Conservation (phyloP, 371 early-diverging fungal species). For the Conidiobolus incongruus region DNA sequence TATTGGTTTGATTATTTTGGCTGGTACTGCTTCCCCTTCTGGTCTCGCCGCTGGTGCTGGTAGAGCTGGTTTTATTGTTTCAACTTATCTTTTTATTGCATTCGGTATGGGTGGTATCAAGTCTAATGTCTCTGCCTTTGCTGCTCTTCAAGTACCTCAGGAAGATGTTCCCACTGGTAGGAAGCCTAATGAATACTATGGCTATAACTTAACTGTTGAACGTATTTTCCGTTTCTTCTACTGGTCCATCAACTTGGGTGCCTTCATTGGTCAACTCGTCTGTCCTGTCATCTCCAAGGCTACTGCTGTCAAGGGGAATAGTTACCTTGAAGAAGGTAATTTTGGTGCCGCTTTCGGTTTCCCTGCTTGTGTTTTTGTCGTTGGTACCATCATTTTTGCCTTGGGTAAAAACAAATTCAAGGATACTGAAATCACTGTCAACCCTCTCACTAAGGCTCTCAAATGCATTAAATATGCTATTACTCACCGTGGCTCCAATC, state of each 20-base stretch:
- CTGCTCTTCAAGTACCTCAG: too few relatives aligned
- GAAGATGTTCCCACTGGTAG: too few relatives aligned
- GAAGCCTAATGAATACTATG: too few relatives aligned
- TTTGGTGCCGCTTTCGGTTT: slow-evolving; percentile 26
- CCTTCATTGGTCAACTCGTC: slow-evolving; percentile 9
- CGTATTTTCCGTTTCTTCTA: too few relatives aligned
- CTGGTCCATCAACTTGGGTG: slow-evolving; percentile 62
- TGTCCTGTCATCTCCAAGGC: slow-evolving; percentile 12
- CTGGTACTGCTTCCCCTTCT: slow-evolving; percentile 27
- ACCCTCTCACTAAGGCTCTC: slow-evolving; percentile 24
- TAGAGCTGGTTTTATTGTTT: slow-evolving; percentile 34
- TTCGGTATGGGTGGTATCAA: slow-evolving; percentile 83
- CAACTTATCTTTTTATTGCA: slow-evolving; percentile 43
- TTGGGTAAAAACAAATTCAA: slow-evolving; percentile 30
- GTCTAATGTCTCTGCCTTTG: slow-evolving; percentile 40
- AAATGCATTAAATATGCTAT: slow-evolving; percentile 21
- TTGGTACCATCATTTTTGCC: slow-evolving; percentile 27
- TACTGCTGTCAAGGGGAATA: too few relatives aligned
- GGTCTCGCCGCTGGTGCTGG: slow-evolving; percentile 24
- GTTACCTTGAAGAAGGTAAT: too few relatives aligned
- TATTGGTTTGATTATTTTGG: slow-evolving; percentile 33
- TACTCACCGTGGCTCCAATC: slow-evolving; percentile 19
- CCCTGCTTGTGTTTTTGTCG: slow-evolving; percentile 40
- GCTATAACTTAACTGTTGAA: too few relatives aligned
- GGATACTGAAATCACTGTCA: slow-evolving; percentile 32